Conservation (phyloP, 805 yeast genomes). For the Komagataella pseudopastoris region DNA sequence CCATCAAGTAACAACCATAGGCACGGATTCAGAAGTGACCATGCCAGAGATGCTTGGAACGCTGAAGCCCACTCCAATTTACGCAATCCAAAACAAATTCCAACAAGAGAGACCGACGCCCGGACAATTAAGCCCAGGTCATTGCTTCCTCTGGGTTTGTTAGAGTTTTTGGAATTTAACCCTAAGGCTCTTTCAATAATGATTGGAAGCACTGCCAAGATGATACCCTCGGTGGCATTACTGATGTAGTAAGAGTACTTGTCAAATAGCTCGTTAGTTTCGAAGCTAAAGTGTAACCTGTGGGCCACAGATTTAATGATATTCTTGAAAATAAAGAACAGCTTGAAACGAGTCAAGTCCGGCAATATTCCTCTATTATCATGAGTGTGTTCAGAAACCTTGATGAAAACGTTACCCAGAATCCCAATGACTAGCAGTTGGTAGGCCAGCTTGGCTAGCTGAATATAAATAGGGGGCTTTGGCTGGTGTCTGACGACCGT, state of each 20-base stretch:
- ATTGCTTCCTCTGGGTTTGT: not conserved
- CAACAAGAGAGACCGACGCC: conserved; percentile 48
- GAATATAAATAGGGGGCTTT: conserved; percentile 2
- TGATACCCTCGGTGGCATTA: conserved; percentile 36
- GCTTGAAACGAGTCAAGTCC: conserved; percentile 11
- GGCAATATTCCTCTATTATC: conserved; percentile 15
- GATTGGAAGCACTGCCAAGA: conserved; percentile 46
- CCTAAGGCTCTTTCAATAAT: conserved; percentile 13
- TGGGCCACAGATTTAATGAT: not conserved
- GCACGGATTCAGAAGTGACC: conserved; percentile 50
- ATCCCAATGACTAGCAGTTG: conserved; percentile 16
- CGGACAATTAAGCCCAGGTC: conserved; percentile 16
- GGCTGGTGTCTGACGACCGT: conserved; percentile 3
- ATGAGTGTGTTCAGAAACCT: conserved; percentile 36
- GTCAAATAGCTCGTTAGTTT: not conserved
- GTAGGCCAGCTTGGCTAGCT: conserved; percentile 1
- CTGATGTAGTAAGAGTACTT: conserved; percentile 2
- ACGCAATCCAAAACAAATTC: conserved; percentile 58
- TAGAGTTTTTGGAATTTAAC: conserved; percentile 3
- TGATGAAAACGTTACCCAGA: conserved; percentile 41
- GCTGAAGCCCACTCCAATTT: conserved; percentile 57
- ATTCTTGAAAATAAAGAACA: conserved; percentile 4
- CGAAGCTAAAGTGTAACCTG: not conserved
- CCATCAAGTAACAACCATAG: conserved; percentile 58
- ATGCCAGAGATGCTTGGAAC: conserved; percentile 48